Base-by-base conservation (phyloP, 2,329 filamentous ascomycete species). In the Trichoderma sp. region DNA sequence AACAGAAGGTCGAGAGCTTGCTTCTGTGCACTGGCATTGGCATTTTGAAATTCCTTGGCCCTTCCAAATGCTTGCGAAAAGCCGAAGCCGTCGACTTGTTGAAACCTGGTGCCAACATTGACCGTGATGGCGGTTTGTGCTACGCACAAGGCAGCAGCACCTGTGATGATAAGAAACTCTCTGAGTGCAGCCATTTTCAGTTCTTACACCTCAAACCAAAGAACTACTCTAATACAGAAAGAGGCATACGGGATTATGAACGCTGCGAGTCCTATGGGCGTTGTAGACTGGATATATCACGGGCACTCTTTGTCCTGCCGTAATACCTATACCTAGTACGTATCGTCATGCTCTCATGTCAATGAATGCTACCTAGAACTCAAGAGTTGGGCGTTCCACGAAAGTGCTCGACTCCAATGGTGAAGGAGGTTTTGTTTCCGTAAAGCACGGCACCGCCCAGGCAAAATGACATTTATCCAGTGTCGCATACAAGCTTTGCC, bases 21-120 rank as follows among this genome's bases (percentile, higher is more conserved):
- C 6, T 61, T 61, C 12, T 61, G 58, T 7, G 58, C 43, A 39
- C 17, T 61, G 7, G 58, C 34, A 51, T 61, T 61, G 58, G 58
- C 58, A 21, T 28, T 61, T 39, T 61, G 58, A 3, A 61, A 61
- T 21, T 61, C 43, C 9, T 34, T 61, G 7, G 58, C 58, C 14
- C 58, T 34, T 7, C 58, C 58, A 39, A 61, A 61, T 14, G 58
- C 58, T 19, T 61, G 58, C 34, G 58, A 61, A 44, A 61, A 61
- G 30, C 58, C 58, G 34, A 61, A 61, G 47, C 58, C 58, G 19
- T 51, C 58, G 41, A 61, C 51, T 7, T 61, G 58, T 24, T 61
- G 58, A 51, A 30, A 61, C 17, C 17, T 61, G 7, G 47, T 61
- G 30, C 44, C 44, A 3, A 61, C 45, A 21, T 61, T 61, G 10